Conservation (phyloP, 2,329 filamentous ascomycete species). For the Exophiala oligosperma region DNA sequence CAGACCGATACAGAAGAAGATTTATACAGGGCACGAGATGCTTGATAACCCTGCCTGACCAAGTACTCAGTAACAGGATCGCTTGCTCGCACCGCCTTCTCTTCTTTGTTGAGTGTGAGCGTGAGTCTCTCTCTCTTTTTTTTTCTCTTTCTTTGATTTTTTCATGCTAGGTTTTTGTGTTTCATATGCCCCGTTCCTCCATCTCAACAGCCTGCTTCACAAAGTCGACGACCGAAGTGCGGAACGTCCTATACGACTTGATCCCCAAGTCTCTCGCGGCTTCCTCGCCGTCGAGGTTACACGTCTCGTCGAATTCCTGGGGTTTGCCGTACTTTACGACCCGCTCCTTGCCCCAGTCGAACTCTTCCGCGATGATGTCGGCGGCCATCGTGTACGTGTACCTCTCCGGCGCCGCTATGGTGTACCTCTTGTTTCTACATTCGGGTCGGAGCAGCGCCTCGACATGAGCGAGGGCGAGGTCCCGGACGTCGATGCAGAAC, state of each 20-base stretch:
- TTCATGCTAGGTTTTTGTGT: too few species aligned
- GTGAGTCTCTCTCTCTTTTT: too few species aligned
- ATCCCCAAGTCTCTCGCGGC: slow-evolving; percentile 10
- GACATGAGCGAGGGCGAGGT: slow-evolving; percentile 50
- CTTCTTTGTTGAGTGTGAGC: too few species aligned
- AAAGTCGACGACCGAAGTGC: slow-evolving; percentile 19
- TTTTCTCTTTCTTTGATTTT: too few species aligned
- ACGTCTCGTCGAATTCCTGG: slow-evolving; percentile 10
- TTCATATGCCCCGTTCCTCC: neutral
- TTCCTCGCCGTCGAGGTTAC: slow-evolving; percentile 10
- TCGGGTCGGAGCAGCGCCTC: slow-evolving; percentile 44
- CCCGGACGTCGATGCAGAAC: slow-evolving; percentile 57
- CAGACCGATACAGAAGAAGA: too few species aligned
- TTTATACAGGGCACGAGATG: too few species aligned
- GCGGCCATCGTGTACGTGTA: slow-evolving; percentile 51
- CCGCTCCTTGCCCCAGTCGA: slow-evolving; percentile 34
- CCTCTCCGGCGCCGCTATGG: slow-evolving; percentile 42
- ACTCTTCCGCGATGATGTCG: slow-evolving; percentile 43
- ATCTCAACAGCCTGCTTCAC: neutral
- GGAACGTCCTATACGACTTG: slow-evolving; percentile 10
- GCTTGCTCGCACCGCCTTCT: too few species aligned
- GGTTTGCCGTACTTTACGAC: neutral
- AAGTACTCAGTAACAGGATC: too few species aligned
- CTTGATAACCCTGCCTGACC: too few species aligned
- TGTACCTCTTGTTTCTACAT: slow-evolving; percentile 43